Percentiles rank a stretch among this genome's conserved stretches.
Conservation (phyloP, 768 basidiomycete species). For the Lyophyllum shimeji region DNA sequence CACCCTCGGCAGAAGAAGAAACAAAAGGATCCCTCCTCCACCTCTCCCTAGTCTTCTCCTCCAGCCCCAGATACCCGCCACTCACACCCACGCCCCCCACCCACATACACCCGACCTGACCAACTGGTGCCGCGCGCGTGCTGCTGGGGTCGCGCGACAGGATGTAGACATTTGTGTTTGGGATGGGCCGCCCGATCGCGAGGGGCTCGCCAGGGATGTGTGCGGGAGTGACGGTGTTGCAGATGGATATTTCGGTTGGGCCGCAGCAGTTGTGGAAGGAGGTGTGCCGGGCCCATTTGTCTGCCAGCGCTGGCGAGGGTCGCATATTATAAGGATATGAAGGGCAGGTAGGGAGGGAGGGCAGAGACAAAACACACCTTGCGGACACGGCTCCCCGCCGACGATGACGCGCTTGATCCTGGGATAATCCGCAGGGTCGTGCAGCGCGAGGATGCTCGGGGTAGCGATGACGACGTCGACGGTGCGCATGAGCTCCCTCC, state of each 20-base stretch:
- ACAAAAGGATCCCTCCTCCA: conserved; percentile 52
- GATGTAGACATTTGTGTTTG: conserved; percentile 46
- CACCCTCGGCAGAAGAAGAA: conserved; percentile 19
- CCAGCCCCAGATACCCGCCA: conserved; percentile 54
- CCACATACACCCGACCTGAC: conserved; percentile 52
- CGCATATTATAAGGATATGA: not conserved
- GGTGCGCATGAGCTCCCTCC: conserved; percentile 47
- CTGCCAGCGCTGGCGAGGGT: conserved; percentile 28
- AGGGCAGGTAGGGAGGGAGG: not conserved
- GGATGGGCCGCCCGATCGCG: conserved; percentile 49
- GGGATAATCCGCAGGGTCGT: conserved; percentile 50
- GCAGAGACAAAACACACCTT: conserved; percentile 28
- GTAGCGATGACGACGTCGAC: conserved; percentile 56
- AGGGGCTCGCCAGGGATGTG: conserved; percentile 38
- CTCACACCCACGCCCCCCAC: conserved; percentile 62
- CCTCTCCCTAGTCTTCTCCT: conserved; percentile 52
- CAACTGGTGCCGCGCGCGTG: conserved; percentile 31
- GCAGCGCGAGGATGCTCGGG: conserved; percentile 49
- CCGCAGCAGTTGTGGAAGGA: conserved; percentile 53
- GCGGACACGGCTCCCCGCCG: conserved; percentile 53
- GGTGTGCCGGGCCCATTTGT: conserved; percentile 42
- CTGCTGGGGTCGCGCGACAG: conserved; percentile 34
- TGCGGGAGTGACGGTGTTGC: conserved; percentile 47
- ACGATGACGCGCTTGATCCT: conserved; percentile 48
- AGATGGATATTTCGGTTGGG: conserved; percentile 54